Evolutionary conservation across 2,329 filamentous ascomycete genomes (phyloP), one percentile per base, ranked within the genome.

Genomic region (Claviceps arundinis): DNA sequence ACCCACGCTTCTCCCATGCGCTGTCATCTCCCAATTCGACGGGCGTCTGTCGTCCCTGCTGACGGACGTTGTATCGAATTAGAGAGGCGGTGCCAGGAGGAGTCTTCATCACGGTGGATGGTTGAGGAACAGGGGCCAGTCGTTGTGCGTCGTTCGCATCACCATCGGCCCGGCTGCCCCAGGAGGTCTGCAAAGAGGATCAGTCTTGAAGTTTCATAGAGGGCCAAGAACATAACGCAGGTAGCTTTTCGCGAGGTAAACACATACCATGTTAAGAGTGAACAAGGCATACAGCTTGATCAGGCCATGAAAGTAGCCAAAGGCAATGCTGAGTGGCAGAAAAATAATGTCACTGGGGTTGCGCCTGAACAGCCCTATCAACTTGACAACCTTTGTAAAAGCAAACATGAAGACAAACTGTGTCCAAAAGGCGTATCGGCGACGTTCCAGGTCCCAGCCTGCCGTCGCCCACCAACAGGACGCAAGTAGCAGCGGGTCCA

Each of bases 151-250:
- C 85, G 68, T 94, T 86, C 59, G 85, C 78, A 68, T 96, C 90
- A 64, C 89, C 90, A 61, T 93, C 90, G 61, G 89, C 87, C 68
- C 90, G 85, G 70, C 89, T 95, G 64, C 90, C 90, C 90, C 90
- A 96, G 50, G 89, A 91, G 45, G 90, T 96, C 90, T 96, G 64
- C 54, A 47, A 30, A 38, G 52, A 19, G 16, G 5, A 48, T 52
- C 9, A 54, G 45, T 46, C 17, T 16, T 30, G 26, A 9, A 9
- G 34, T 8, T 16, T n/a, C 42, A 50, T 48, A 42, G 50, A 42
- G 45, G 4, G 54, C 37, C 49, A 43, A 43, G 4, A 54, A 59
- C 17, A 5, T 17, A 14, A 24, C 13, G 17, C 46, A 38, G 22
- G 16, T 11, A 17, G 34, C 26, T 22, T 38, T 9, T 22, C 19